Conservation (phyloP, 192 early-diverging fungal genomes). For the Mortierella antarctica region DNA sequence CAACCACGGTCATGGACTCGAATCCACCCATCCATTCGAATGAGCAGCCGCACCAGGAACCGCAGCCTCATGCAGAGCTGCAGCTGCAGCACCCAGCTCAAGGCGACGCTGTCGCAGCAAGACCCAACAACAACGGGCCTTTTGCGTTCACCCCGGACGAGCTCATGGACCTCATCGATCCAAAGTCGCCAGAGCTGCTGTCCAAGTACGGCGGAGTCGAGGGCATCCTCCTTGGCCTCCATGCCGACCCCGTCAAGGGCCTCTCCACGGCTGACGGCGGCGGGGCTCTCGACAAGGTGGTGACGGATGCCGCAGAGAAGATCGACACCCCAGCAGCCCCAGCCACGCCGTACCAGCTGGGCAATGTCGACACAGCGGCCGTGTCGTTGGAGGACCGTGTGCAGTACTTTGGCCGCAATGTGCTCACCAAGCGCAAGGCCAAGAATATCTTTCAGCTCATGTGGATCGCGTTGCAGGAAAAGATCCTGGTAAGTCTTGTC, state of each 20-base stretch:
- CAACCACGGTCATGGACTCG: not conserved
- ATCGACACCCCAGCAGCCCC: not conserved
- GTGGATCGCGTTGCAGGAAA: constrained; percentile 87
- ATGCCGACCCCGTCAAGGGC: constrained; percentile 58
- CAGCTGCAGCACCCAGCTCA: not conserved
- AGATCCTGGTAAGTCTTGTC: constrained; percentile 69
- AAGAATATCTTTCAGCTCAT: constrained; percentile 80
- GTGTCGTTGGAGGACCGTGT: constrained; percentile 63
- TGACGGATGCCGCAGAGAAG: not conserved
- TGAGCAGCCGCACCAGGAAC: not conserved
- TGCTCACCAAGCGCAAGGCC: constrained; percentile 74
- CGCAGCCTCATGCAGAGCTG: not conserved
- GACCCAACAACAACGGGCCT: constrained; percentile 41
- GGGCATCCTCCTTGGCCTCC: constrained; percentile 63
- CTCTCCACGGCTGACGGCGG: constrained; percentile 44
- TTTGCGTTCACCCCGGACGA: constrained; percentile 66
- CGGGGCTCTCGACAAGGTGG: constrained; percentile 11
- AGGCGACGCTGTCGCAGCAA: not conserved
- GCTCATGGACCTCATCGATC: constrained; percentile 64
- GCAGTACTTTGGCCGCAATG: constrained; percentile 73
- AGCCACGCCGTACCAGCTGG: not conserved
- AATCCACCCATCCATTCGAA: not conserved
- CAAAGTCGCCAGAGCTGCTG: constrained; percentile 63
- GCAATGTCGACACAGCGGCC: constrained; percentile 3
- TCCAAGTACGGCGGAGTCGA: constrained; percentile 58